Percentiles rank a stretch among this genome's conserved stretches.
These are phyloP conservation scores for Vararia minispora DNA, from an alignment of 768 basidiomycete species.

Conservation along the genomic window DNA sequence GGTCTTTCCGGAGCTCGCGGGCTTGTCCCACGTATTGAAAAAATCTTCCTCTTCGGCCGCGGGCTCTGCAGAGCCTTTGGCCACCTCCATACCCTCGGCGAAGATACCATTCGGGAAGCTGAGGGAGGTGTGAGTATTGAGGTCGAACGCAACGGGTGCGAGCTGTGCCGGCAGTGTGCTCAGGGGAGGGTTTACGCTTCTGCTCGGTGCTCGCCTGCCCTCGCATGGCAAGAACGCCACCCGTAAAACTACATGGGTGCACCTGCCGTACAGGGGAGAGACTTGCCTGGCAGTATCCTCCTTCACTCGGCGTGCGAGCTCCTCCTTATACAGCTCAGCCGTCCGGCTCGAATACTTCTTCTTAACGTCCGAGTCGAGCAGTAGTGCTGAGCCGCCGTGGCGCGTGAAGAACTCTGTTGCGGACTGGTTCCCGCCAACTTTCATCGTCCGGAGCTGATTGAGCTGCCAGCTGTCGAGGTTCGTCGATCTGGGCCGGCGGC, in stretches of 20 bases:
- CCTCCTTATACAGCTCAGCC: conserved; percentile 87
- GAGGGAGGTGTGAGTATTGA: too few species aligned
- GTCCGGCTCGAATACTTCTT: conserved; percentile 81
- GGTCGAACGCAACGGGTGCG: too few species aligned
- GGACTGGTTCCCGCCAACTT: conserved; percentile 85
- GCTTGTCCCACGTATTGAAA: conserved; percentile 95
- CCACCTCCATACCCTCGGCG: conserved; percentile 68
- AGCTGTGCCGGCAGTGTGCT: too few species aligned
- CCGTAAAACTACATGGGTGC: too few species aligned
- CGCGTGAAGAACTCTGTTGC: conserved; percentile 85
- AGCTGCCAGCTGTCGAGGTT: conserved; percentile 95
- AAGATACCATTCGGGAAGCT: conserved; percentile 72
- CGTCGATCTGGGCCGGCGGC: conserved; percentile 88
- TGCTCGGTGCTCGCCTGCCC: too few species aligned
- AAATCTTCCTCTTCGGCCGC: conserved; percentile 72
- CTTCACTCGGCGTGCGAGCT: conserved; percentile 66
- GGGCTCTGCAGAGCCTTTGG: conserved; percentile 23
- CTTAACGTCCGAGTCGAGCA: conserved; percentile 69
- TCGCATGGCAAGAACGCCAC: not conserved
- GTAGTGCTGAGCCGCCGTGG: conserved; percentile 64
- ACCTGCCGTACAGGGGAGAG: too few species aligned
- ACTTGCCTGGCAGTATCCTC: conserved; percentile 64
- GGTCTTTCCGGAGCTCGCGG: too few species aligned
- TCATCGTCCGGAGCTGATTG: conserved; percentile 87
- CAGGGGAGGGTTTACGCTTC: too few species aligned